Evolutionary conservation across 805 yeast genomes (phyloP).

Genomic region (Blastobotrys muscicola): DNA sequence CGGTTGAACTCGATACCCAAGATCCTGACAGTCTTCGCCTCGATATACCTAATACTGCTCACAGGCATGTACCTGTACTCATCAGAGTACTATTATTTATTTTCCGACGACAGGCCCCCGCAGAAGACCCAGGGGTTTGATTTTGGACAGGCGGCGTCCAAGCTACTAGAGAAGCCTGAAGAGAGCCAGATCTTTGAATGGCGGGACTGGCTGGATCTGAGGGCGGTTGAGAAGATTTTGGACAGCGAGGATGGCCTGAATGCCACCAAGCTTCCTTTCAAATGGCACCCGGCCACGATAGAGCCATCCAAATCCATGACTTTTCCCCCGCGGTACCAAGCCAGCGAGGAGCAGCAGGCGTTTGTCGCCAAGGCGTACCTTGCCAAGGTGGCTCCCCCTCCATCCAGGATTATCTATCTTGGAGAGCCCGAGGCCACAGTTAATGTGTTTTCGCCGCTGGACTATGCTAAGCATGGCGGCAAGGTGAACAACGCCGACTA

Average conservation of each 20-base stretch:
- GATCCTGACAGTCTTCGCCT: slow-evolving; percentile 9
- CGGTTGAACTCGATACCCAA: slow-evolving; percentile 3
- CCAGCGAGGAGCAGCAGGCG: slow-evolving; percentile 11
- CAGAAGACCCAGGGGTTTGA: slow-evolving; percentile 7
- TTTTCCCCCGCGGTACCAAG: slow-evolving; percentile 9
- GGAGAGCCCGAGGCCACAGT: slow-evolving; percentile 11
- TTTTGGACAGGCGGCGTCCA: slow-evolving; percentile 5
- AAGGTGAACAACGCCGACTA: slow-evolving; percentile 2
- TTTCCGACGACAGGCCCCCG: slow-evolving; percentile 1
- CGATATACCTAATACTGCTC: slow-evolving; percentile 10
- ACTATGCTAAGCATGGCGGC: slow-evolving; percentile 5
- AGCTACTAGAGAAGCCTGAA: slow-evolving; percentile 3
- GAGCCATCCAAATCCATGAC: slow-evolving; percentile 5
- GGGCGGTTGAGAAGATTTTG: slow-evolving; percentile 6
- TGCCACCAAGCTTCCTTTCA: background rate
- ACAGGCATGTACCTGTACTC: slow-evolving; percentile 11
- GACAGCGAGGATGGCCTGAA: slow-evolving; percentile 6
- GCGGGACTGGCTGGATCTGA: slow-evolving; percentile 24
- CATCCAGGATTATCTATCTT: slow-evolving; percentile 13
- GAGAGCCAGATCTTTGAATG: slow-evolving; percentile 18
- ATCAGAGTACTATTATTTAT: slow-evolving; percentile 5
- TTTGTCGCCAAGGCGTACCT: slow-evolving; percentile 14
- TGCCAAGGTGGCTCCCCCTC: slow-evolving; percentile 9
- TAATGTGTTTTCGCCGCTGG: slow-evolving; percentile 3
- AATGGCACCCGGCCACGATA: too few relatives aligned